phyloP scores from a whole-genome alignment of 257 asterid species.

The Salvia splendens region DNA sequence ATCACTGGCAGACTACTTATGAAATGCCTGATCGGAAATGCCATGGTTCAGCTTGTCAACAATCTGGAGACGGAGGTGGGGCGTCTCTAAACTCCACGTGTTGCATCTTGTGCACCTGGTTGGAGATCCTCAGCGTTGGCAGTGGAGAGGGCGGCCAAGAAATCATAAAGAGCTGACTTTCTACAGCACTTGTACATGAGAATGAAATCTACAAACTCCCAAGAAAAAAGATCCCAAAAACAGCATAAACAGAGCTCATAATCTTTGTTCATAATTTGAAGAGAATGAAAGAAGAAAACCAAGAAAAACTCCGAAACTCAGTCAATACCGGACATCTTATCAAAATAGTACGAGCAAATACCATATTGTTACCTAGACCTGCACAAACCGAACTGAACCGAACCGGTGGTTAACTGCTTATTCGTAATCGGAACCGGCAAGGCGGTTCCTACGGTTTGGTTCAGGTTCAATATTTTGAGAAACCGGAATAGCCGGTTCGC shows the following conservation, averaged over 20 bases:
- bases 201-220: neutral
- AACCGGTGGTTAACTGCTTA: no score
- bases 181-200: neutral
- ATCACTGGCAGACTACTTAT: slow-evolving; percentile 53
- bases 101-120: slow-evolving; percentile 60
- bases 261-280: neutral
- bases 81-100: slow-evolving; percentile 49
- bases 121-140: slow-evolving; percentile 56
- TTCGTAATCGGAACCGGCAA: no score
- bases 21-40: slow-evolving; percentile 42
- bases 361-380: no score
- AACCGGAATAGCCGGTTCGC: no score
- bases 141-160: slow-evolving; percentile 50
- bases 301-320: neutral
- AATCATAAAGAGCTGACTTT: slow-evolving; percentile 19
- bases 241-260: neutral
- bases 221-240: neutral
- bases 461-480: no score
- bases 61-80: slow-evolving; percentile 43
- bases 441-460: no score
- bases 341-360: no score
- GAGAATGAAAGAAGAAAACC: neutral
- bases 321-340: no score
- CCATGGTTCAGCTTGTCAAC: slow-evolving; percentile 56
- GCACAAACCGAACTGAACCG: no score